Evolutionary conservation across 257 asterid species (phyloP).

Genomic region (Cruciata laevipes): DNA sequence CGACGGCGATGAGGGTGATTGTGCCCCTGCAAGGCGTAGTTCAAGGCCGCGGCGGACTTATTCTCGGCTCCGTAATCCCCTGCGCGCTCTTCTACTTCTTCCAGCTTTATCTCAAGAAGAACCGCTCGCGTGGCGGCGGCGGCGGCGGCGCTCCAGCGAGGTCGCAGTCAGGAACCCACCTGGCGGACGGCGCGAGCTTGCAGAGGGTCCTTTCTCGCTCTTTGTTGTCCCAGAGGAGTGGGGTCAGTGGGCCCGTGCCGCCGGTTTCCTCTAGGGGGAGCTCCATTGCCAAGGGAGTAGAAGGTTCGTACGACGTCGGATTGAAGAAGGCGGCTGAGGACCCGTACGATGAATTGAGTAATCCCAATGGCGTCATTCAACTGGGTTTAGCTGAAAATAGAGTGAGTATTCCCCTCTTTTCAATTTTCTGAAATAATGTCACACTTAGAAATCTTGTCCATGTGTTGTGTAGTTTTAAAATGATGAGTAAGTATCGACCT

Average conservation of each 20-base stretch:
- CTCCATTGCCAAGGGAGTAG: conserved; percentile 34
- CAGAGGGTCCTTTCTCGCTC: conserved; percentile 51
- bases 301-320: conserved; percentile 21
- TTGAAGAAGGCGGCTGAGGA: conserved; percentile 40
- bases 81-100: conserved; percentile 67
- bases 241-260: conserved; percentile 29
- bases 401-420: conserved; percentile 28
- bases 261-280: conserved; percentile 43
- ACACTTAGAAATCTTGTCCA: no score
- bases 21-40: conserved; percentile 71
- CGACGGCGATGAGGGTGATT: conserved; percentile 65
- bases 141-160: conserved; percentile 18
- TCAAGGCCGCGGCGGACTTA: conserved; percentile 65
- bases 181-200: conserved; percentile 28
- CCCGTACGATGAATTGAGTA: conserved; percentile 33
- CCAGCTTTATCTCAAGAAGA: conserved; percentile 48
- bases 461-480: no score
- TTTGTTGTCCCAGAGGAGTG: conserved; percentile 34
- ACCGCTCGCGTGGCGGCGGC: conserved; percentile 27
- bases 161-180: conserved; percentile 23
- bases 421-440: neutral
- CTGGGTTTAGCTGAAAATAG: conserved; percentile 49
- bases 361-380: conserved; percentile 58
- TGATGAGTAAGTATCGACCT: neutral
- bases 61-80: conserved; percentile 55